Conservation (phyloP, 148 eudicot genomes). For the Persicaria maculosa region DNA sequence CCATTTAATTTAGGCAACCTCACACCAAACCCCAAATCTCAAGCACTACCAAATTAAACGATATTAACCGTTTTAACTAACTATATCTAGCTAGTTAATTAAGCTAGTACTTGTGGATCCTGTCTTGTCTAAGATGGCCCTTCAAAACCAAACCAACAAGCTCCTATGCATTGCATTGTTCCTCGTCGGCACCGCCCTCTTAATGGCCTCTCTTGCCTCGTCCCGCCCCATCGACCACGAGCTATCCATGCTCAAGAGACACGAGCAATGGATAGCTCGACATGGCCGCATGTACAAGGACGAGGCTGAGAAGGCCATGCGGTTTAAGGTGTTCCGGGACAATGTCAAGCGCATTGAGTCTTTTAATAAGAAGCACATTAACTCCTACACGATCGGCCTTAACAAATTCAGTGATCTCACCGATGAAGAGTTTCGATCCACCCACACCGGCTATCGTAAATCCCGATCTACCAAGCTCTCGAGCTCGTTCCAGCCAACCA, state of each 20-base stretch:
- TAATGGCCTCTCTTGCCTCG: background rate
- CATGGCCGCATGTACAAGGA: constrained; percentile 50
- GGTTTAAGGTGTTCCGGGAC: constrained; percentile 41
- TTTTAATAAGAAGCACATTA: constrained; percentile 22
- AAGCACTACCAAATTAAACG: too few species aligned
- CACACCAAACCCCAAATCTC: too few species aligned
- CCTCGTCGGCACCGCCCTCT: background rate
- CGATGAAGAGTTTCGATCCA: constrained; percentile 43
- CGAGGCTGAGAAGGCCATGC: constrained; percentile 29
- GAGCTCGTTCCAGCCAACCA: background rate
- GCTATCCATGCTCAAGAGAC: constrained; percentile 29
- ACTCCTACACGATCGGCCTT: constrained; percentile 27
- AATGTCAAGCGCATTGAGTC: constrained; percentile 43
- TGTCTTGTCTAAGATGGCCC: too few species aligned
- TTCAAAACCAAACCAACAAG: background rate
- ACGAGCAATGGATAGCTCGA: constrained; percentile 49
- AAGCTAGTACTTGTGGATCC: too few species aligned
- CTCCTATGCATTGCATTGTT: background rate
- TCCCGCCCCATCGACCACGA: constrained; percentile 28
- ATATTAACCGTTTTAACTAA: too few species aligned
- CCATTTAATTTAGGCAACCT: too few species aligned
- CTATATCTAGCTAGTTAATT: too few species aligned
- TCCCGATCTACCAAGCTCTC: background rate
- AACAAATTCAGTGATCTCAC: constrained; percentile 59
- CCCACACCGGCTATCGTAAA: constrained; percentile 29